Conservation (phyloP, 2,329 filamentous ascomycete genomes). For the Raffaelea deltoideospora region DNA sequence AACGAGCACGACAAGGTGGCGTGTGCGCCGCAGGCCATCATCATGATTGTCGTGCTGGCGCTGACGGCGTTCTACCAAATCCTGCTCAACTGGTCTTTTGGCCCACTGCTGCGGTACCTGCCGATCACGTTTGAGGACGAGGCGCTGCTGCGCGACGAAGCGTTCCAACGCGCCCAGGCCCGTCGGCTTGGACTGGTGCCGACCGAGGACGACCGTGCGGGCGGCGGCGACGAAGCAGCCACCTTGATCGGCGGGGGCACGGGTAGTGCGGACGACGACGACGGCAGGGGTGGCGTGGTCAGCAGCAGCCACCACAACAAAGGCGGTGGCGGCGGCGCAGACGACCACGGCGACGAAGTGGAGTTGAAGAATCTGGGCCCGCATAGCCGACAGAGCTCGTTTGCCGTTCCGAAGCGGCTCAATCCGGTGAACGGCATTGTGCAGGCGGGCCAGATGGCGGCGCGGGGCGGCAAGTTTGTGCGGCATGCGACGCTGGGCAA, state of each 20-base stretch:
- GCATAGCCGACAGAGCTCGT: conserved; percentile 8
- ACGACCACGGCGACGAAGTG: conserved; percentile 18
- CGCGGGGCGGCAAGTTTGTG: conserved; percentile 32
- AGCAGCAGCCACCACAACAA: neutral
- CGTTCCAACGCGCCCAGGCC: conserved; percentile 68
- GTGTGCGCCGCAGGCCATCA: conserved; percentile 63
- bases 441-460: conserved; percentile 31
- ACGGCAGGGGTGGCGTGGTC: no score
- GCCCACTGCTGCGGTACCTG: conserved; percentile 72
- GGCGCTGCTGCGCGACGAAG: conserved; percentile 77
- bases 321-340: conserved; percentile 3
- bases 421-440: conserved; percentile 30
- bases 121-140: conserved; percentile 95
- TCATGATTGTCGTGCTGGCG: conserved; percentile 63
- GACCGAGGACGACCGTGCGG: conserved; percentile 29
- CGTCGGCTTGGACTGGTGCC: conserved; percentile 47
- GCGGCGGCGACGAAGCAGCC: conserved; percentile 19
- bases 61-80: conserved; percentile 67
- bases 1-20: conserved; percentile 36
- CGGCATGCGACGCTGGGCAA: conserved; percentile 28
- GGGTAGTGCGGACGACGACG: no score
- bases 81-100: conserved; percentile 69
- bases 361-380: conserved; percentile 18
- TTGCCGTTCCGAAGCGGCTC: conserved; percentile 14
- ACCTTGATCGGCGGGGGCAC: conserved; percentile 12